phyloP scores from a whole-genome alignment of 2,329 filamentous ascomycete genomes.

The Zymoseptoria tritici region DNA sequence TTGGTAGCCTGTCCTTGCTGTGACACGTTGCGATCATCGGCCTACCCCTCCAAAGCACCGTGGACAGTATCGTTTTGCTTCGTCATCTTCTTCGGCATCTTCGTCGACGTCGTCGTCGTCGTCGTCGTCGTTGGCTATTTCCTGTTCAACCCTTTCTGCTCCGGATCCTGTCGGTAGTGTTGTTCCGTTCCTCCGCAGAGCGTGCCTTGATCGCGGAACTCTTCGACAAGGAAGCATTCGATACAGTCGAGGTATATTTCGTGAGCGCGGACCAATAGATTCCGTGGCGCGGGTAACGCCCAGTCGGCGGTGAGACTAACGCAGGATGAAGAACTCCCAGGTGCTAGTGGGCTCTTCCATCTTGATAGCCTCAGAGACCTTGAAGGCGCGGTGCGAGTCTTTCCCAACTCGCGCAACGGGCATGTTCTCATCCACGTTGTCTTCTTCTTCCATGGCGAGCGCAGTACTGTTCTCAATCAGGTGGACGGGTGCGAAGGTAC shows the following conservation, averaged over 20 bases:
- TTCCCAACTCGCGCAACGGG: slow-evolving; percentile 51
- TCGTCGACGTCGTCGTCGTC: no score
- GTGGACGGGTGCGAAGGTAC: slow-evolving; percentile 93
- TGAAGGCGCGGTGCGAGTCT: slow-evolving; percentile 51
- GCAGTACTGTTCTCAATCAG: slow-evolving; percentile 60
- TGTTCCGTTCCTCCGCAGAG: no score
- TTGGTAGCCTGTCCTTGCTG: no score
- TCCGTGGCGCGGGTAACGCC: slow-evolving; percentile 61
- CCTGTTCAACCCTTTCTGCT: no score
- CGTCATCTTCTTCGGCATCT: no score
- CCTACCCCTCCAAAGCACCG: no score
- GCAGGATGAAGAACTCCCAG: slow-evolving; percentile 97
- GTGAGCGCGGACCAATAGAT: slow-evolving; percentile 73
- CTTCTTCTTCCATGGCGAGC: slow-evolving; percentile 28
- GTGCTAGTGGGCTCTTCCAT: slow-evolving; percentile 82
- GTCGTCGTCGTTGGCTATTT: no score
- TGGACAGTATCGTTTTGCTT: no score
- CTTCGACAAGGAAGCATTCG: slow-evolving; percentile 82
- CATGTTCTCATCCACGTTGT: slow-evolving; percentile 39
- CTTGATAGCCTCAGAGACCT: slow-evolving; percentile 74
- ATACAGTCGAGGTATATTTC: slow-evolving; percentile 88
- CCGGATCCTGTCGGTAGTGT: no score
- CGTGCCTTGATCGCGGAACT: slow-evolving; percentile 82
- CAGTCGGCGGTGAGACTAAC: slow-evolving; percentile 68
- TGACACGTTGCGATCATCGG: no score